phyloP scores from a whole-genome alignment of 139 green algal species.

The Tetradesmus obliquus region DNA sequence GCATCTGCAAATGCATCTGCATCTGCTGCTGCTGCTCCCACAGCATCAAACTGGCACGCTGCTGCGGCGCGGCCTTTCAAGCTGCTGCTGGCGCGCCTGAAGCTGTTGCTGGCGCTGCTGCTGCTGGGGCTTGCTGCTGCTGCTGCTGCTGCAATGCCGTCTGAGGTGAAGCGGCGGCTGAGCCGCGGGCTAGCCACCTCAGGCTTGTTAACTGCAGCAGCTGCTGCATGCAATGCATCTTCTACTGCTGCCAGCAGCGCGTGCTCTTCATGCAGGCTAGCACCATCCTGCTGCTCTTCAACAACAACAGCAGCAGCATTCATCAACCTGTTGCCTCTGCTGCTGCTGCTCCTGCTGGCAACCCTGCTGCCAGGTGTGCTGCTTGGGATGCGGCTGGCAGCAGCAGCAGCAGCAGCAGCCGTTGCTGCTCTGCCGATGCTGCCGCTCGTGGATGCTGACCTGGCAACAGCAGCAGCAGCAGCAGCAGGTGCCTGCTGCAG shows the following conservation, averaged over 20 bases:
- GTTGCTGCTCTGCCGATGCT: conserved; percentile 7
- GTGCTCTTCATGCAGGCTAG: neutral
- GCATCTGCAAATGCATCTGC: neutral
- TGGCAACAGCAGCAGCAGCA: neutral
- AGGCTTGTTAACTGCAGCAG: conserved; percentile 31
- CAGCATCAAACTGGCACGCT: neutral
- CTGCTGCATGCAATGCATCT: conserved; percentile 28
- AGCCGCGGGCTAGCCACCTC: neutral
- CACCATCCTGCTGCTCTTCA: neutral
- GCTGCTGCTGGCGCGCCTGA: conserved; percentile 4
- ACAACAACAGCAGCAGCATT: neutral
- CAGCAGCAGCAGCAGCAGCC: neutral
- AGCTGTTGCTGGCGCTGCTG: neutral
- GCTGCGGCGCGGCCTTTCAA: neutral
- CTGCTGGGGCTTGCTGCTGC: neutral
- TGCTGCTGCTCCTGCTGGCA: conserved; percentile 10
- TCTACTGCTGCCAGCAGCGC: conserved; percentile 11
- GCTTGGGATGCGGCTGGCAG: neutral
- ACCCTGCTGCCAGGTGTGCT: neutral
- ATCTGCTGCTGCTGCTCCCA: neutral
- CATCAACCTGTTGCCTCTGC: conserved; percentile 11
- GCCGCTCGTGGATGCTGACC: neutral
- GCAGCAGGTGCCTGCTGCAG: conserved; percentile 2
- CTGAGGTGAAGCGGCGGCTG: neutral
- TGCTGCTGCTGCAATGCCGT: neutral